phyloP scores from a whole-genome alignment of 352 stramenopile species.

The Thraustochytrium sp. region DNA sequence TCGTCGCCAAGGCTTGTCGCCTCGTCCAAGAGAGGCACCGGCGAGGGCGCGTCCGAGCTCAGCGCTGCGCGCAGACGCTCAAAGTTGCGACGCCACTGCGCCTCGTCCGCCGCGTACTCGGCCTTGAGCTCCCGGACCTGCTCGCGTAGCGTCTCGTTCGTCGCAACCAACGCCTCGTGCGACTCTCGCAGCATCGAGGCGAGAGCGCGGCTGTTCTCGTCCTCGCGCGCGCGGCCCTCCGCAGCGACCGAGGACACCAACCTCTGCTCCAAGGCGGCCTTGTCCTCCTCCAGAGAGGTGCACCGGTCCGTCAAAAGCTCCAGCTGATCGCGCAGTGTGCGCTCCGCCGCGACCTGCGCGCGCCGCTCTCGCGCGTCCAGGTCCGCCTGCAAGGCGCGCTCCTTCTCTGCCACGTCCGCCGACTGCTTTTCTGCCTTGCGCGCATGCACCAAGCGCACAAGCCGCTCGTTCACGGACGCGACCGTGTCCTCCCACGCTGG shows the following conservation, averaged over 20 bases:
- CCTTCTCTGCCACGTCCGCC: not conserved
- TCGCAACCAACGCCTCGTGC: not conserved
- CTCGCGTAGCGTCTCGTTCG: not conserved
- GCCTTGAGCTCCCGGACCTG: not conserved
- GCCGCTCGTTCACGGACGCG: not conserved
- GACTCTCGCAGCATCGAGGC: not conserved
- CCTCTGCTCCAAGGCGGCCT: not conserved
- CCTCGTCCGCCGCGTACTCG: not conserved
- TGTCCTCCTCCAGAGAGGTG: not conserved
- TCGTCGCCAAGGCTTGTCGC: too few relatives aligned
- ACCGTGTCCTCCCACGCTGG: not conserved
- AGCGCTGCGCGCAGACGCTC: not conserved
- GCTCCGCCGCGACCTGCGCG: not conserved
- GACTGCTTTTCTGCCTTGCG: slow-evolving; percentile 9
- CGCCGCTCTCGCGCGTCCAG: not conserved
- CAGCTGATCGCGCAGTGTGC: not conserved
- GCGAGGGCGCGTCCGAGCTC: not conserved
- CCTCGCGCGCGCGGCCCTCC: not conserved
- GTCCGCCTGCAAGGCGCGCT: not conserved
- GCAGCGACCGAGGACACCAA: not conserved
- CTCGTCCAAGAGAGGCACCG: not conserved
- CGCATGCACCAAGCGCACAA: not conserved
- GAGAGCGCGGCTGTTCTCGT: not conserved
- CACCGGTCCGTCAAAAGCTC: not conserved
- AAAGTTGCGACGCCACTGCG: not conserved